These are phyloP conservation scores for Tricholomella constricta DNA, from an alignment of 768 basidiomycete species.

Conservation along the genomic window DNA sequence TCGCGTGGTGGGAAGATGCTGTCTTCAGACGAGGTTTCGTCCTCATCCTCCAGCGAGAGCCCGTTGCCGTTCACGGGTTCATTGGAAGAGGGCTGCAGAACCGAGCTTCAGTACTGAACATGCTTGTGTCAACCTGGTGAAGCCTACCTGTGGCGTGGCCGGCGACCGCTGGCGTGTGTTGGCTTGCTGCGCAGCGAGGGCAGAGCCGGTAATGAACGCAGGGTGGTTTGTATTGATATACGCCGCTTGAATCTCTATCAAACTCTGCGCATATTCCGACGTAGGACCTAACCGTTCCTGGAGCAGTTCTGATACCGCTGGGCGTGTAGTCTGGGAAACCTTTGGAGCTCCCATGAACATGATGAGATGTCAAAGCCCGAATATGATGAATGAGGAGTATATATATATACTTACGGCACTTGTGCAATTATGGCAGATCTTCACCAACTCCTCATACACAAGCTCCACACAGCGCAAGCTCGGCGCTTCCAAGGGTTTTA, in stretches of 20 bases:
- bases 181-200: constrained; percentile 56
- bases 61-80: constrained; percentile 62
- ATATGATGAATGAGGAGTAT: constrained; percentile 23
- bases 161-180: constrained; percentile 43
- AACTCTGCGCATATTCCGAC: constrained; percentile 92
- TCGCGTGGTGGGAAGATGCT: constrained; percentile 53
- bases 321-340: constrained; percentile 91
- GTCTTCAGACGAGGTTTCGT: constrained; percentile 64
- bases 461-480: constrained; percentile 95
- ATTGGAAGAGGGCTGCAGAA: constrained; percentile 57
- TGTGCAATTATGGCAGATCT: constrained; percentile 99
- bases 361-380: neutral
- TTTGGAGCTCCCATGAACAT: constrained; percentile 79
- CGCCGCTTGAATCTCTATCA: constrained; percentile 96
- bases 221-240: constrained; percentile 99
- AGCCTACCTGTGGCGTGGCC: constrained; percentile 56
- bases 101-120: constrained; percentile 18
- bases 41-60: constrained; percentile 51
- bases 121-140: neutral
- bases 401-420: constrained; percentile 54
- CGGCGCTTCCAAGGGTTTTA: constrained; percentile 93
- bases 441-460: constrained; percentile 98
- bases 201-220: constrained; percentile 83
- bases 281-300: constrained; percentile 96
- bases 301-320: constrained; percentile 93